A percentile compares a stretch with the other conserved stretches of the same genome.
Evolutionary conservation across 805 yeast genomes (phyloP).

Genomic region (Nakazawaea wyomingensis): DNA sequence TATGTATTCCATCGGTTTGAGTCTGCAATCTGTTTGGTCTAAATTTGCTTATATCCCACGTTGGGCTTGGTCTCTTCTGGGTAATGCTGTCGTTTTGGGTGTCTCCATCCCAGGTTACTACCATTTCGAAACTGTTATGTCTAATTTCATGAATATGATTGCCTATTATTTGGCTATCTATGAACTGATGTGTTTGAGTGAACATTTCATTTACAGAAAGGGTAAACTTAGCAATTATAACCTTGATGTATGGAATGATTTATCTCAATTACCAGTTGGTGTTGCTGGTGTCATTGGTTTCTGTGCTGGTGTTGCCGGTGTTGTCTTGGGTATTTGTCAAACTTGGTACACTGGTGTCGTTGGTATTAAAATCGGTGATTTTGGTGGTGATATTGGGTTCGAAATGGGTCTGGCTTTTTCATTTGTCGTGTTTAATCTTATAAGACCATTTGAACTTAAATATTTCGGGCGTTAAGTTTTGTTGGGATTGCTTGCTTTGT

Average conservation of each 20-base stretch:
- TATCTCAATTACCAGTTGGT: conserved; percentile 64
- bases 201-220: conserved; percentile 74
- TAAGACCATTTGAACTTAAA: conserved; percentile 64
- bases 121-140: conserved; percentile 66
- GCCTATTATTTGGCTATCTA: conserved; percentile 89
- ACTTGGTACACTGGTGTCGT: conserved; percentile 76
- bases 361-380: conserved; percentile 52
- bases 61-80: conserved; percentile 72
- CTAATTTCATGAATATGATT: conserved; percentile 85
- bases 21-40: conserved; percentile 82
- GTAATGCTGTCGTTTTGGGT: conserved; percentile 74
- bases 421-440: conserved; percentile 50
- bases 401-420: conserved; percentile 69
- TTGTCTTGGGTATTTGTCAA: conserved; percentile 83
- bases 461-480: conserved; percentile 55
- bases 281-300: conserved; percentile 73
- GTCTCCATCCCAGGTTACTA: conserved; percentile 87
- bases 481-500: no score
- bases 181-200: conserved; percentile 68
- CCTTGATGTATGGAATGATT: conserved; percentile 54
- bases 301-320: conserved; percentile 81
- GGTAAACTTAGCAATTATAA: conserved; percentile 55
- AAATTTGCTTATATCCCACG: conserved; percentile 74
- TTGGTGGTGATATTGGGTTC: conserved; percentile 85
- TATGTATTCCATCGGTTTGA: conserved; percentile 84